phyloP scores from a whole-genome alignment of 2,329 filamentous ascomycete species.

The Diplodia seriata region DNA sequence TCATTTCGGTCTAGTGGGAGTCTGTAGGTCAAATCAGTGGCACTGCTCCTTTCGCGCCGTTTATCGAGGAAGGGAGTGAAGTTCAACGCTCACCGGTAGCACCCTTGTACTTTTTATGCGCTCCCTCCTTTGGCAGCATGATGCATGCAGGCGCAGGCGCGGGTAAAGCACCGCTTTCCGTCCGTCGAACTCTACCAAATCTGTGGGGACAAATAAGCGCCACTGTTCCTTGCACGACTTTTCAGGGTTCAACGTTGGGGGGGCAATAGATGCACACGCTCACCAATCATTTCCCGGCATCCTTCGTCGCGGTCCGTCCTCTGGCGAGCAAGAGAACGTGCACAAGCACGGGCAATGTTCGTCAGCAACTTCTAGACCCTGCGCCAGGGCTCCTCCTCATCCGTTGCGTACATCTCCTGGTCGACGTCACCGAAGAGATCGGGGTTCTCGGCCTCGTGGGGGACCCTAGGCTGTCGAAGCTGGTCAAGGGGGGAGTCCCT shows the following conservation, averaged over 20 bases:
- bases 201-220: neutral
- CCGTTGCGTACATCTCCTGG: neutral
- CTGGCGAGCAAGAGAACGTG: neutral
- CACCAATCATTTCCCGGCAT: neutral
- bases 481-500: neutral
- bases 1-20: neutral
- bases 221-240: neutral
- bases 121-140: neutral
- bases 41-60: neutral
- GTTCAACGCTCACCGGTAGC: neutral
- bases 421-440: neutral
- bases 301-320: neutral
- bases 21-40: neutral
- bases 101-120: neutral
- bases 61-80: neutral
- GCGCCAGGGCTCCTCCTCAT: slow-evolving; percentile 6
- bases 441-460: neutral
- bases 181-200: neutral
- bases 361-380: neutral
- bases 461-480: neutral
- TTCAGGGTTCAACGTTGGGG: neutral
- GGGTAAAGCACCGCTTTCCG: neutral
- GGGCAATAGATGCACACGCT: neutral
- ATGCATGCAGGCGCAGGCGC: neutral
- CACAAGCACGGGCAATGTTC: neutral